These are phyloP conservation scores for Coniochaeta hoffmannii DNA, from an alignment of 2,329 filamentous ascomycete species.

Conservation along the genomic window DNA sequence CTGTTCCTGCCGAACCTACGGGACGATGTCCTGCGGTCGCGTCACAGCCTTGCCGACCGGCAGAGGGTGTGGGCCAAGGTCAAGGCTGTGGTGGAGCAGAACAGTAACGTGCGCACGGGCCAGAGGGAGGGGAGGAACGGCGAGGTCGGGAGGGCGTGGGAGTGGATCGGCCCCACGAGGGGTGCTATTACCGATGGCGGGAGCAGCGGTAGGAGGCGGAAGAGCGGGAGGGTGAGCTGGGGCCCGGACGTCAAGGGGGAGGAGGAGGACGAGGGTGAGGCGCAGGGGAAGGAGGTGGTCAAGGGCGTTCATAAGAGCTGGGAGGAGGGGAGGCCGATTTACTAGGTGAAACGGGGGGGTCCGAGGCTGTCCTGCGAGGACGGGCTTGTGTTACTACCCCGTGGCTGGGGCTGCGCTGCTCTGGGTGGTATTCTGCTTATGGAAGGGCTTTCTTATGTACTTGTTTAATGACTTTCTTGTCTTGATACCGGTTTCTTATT, in stretches of 20 bases:
- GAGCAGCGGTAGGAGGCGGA: conserved; percentile 32
- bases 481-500: neutral
- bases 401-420: neutral
- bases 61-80: conserved; percentile 82
- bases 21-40: conserved; percentile 79
- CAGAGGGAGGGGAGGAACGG: conserved; percentile 61
- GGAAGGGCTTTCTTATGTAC: neutral
- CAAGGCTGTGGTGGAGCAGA: conserved; percentile 78
- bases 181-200: conserved; percentile 29
- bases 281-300: conserved; percentile 17
- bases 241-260: conserved; percentile 28
- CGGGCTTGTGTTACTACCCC: neutral
- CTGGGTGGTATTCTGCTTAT: neutral
- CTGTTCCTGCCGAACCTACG: conserved; percentile 83
- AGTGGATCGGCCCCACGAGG: conserved; percentile 57
- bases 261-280: conserved; percentile 16
- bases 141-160: conserved; percentile 60
- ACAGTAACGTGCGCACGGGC: conserved; percentile 78
- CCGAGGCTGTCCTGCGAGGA: neutral
- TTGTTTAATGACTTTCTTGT: neutral
- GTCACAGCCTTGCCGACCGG: conserved; percentile 69
- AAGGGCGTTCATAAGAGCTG: conserved; percentile 23
- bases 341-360: too few species aligned
- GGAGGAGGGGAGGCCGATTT: conserved; percentile 27
- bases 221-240: conserved; percentile 45